These are phyloP conservation scores for Schizosaccharomyces octosporus DNA, from an alignment of 805 yeast genomes.

Conservation along the genomic window DNA sequence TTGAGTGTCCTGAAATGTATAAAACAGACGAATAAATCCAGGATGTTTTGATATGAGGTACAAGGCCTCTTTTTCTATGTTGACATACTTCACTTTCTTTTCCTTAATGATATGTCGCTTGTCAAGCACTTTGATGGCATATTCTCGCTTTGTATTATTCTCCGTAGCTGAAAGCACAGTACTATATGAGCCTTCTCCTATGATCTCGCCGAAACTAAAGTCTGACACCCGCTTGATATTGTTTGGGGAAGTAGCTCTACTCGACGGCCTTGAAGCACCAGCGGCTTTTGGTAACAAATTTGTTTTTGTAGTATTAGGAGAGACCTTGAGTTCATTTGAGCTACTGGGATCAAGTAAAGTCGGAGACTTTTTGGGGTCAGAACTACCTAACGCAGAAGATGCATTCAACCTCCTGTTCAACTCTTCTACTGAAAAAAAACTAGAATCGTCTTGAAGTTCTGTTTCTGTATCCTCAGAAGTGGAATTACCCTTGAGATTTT, in stretches of 20 bases:
- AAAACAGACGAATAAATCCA: conserved; percentile 74
- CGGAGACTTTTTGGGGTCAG: no score
- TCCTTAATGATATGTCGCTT: conserved; percentile 85
- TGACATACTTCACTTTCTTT: conserved; percentile 82
- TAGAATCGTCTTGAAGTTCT: no score
- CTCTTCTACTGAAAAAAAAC: no score
- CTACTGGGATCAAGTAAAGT: no score
- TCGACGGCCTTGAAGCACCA: not conserved
- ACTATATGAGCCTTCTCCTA: conserved; percentile 92
- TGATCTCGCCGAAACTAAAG: conserved; percentile 62
- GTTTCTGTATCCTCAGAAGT: no score
- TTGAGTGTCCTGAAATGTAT: conserved; percentile 81
- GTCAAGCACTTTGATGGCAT: conserved; percentile 76
- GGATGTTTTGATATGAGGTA: conserved; percentile 80
- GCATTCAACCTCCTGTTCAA: no score
- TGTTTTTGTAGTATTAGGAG: no score
- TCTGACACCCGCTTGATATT: conserved; percentile 39
- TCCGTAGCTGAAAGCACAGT: conserved; percentile 71
- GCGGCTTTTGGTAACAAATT: no score
- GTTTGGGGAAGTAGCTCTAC: not conserved
- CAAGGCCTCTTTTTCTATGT: conserved; percentile 76
- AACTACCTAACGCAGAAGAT: no score
- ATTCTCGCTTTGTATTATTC: conserved; percentile 42
- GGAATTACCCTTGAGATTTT: no score
- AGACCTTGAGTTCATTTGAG: no score